phyloP scores from a whole-genome alignment of 225 moss, liverwort and hornwort species.

The Antitrichia curtipendula region DNA sequence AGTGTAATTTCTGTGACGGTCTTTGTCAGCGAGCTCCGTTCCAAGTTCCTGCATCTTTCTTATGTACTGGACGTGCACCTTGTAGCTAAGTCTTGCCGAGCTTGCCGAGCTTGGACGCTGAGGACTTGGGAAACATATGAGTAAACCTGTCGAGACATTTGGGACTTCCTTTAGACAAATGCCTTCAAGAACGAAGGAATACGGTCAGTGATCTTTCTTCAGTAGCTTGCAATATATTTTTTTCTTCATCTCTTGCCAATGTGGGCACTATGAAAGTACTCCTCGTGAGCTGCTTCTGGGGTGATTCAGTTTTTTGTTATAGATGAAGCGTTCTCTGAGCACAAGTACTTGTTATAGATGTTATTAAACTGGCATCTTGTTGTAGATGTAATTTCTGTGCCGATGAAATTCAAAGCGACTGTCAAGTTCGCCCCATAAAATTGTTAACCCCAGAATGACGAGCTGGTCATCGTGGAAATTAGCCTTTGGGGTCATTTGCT shows the following conservation, averaged over 20 bases:
- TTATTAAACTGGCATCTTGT: not conserved
- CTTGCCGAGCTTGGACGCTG: not conserved
- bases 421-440: not conserved
- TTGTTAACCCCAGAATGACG: no score
- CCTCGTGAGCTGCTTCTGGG: not conserved
- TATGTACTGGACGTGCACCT: not conserved
- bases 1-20: constrained; percentile 2
- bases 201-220: not conserved
- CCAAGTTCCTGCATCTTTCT: not conserved
- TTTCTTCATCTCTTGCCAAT: not conserved
- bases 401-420: not conserved
- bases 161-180: not conserved
- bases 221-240: not conserved
- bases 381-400: not conserved
- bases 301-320: not conserved
- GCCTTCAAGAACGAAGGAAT: not conserved
- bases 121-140: not conserved
- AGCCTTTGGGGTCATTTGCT: no score
- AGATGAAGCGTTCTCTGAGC: not conserved
- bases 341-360: not conserved
- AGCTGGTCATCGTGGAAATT: no score
- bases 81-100: not conserved
- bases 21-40: not conserved
- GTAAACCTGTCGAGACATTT: not conserved
- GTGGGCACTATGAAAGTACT: not conserved